Base-by-base conservation (phyloP, 164 flowering plant genomes). In the grape (Vitis vinifera) region DNA sequence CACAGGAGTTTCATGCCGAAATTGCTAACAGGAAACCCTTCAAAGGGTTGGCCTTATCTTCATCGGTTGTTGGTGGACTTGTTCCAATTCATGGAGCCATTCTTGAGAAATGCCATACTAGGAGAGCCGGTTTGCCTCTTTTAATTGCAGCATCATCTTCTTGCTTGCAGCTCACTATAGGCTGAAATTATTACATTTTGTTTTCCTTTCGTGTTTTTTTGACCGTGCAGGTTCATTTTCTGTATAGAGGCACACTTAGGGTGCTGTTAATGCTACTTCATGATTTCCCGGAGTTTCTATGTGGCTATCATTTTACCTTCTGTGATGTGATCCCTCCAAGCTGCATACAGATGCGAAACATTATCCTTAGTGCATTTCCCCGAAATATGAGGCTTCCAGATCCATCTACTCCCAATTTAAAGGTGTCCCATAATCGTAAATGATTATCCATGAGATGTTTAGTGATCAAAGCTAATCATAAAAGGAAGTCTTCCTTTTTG, bases 261-360 rank as follows among this genome's bases (percentile, higher is more conserved):
- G 99, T 93, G 72, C 81, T 96, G 67, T 78, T 96, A 69, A 98
- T 96, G 75, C 80, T 96, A 29, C 96, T 96, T 67, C 99, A 96
- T 71, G 98, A 96, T 86, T 96, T 96, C 74, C 99, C 99, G 0
- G 99, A 96, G 80, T 96, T 96, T 72, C 89, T 96, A 7, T 93
- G 97, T 71, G 97, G 92, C 71, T 93, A 92, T 81, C 98, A 96
- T 82, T 93, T 96, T 82, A 92, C 97, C 59, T 96, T 96, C 80
- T 93, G 99, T 78, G 98, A 96, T 83, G 94, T 92, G 17, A 96
- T 96, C 59, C 99, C 99, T 52, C 87, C 97, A 13, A 96, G 89
- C 77, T 96, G 99, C 87, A 93, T 96, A 71, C 99, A 96, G 80
- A 93, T 96, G 99, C 87, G 99, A 19, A 96, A 93, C 82, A 91